These are phyloP conservation scores for Aleurites moluccanus DNA, from an alignment of 441 rosid genomes.

Conservation along the genomic window DNA sequence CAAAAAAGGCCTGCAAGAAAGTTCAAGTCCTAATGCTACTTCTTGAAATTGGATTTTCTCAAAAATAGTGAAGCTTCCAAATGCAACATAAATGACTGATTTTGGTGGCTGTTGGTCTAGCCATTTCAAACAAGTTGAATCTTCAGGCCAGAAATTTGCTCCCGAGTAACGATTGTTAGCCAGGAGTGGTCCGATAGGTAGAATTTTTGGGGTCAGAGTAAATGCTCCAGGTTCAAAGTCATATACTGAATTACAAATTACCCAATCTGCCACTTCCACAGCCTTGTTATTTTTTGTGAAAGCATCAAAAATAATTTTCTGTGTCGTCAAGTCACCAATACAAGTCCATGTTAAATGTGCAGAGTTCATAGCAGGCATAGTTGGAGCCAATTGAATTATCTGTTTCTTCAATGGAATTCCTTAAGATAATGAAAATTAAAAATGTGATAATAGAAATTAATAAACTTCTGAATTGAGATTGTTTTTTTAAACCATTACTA, in stretches of 20 bases:
- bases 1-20: constrained; percentile 36
- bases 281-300: constrained; percentile 9
- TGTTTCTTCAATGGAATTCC: constrained; percentile 36
- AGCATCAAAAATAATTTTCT: constrained; percentile 31
- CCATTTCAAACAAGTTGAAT: constrained; percentile 50
- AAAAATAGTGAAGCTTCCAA: constrained; percentile 56
- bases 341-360: constrained; percentile 38
- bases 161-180: constrained; percentile 24
- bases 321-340: constrained; percentile 31
- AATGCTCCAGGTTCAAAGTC: constrained; percentile 50
- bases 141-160: constrained; percentile 53
- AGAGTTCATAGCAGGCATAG: constrained; percentile 43
- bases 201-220: constrained; percentile 19
- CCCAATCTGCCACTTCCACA: constrained; percentile 28
- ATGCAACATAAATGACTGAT: constrained; percentile 62
- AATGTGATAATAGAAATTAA: too few species aligned
- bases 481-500: not conserved
- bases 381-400: constrained; percentile 33
- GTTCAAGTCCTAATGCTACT: constrained; percentile 52
- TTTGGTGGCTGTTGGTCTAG: constrained; percentile 42
- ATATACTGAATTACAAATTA: constrained; percentile 45
- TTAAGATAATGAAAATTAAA: too few species aligned
- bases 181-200: constrained; percentile 47
- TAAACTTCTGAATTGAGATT: not conserved
- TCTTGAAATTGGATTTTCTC: constrained; percentile 44